Evolutionary conservation across 2,329 filamentous ascomycete species (phyloP).

Genomic region (Epicoccum sorghinum): DNA sequence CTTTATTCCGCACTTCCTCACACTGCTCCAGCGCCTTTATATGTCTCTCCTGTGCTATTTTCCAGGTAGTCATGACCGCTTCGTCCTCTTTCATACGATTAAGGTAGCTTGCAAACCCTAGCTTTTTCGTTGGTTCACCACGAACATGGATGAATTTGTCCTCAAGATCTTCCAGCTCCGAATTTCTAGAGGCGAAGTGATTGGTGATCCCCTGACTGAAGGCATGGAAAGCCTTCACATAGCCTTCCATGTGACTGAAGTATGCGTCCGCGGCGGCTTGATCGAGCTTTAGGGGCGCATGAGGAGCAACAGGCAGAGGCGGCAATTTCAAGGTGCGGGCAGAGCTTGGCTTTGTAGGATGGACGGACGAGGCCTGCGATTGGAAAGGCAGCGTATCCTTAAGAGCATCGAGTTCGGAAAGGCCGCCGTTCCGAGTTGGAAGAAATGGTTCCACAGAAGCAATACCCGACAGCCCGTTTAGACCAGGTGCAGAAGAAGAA

Average conservation of each 20-base stretch:
- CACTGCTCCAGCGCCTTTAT: conserved; percentile 57
- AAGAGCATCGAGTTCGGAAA: conserved; percentile 61
- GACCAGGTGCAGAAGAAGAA: conserved; percentile 24
- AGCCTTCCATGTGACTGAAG: conserved; percentile 59
- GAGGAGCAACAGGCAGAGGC: conserved; percentile 59
- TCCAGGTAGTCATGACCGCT: conserved; percentile 66
- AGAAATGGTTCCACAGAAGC: conserved; percentile 58
- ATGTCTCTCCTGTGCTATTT: conserved; percentile 65
- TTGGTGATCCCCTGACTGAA: conserved; percentile 62
- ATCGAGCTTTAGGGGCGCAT: conserved; percentile 51
- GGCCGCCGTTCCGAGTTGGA: conserved; percentile 53
- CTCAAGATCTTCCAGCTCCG: conserved; percentile 51
- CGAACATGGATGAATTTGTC: conserved; percentile 58
- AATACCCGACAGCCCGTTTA: conserved; percentile 58
- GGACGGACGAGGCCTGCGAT: conserved; percentile 57
- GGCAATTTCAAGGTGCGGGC: conserved; percentile 56
- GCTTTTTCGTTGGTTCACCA: conserved; percentile 56
- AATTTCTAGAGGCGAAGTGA: conserved; percentile 62
- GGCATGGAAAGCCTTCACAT: conserved; percentile 62
- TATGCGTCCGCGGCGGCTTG: conserved; percentile 59
- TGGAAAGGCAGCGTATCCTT: conserved; percentile 63
- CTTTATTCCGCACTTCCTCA: conserved; percentile 39
- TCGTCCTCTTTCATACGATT: conserved; percentile 69
- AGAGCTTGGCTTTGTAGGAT: conserved; percentile 49
- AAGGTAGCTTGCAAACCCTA: conserved; percentile 65